A percentile compares a stretch with the other conserved stretches of the same genome.
Evolutionary conservation across 208 protist species (phyloP).

Genomic region (Plasmodiophora brassicae): DNA sequence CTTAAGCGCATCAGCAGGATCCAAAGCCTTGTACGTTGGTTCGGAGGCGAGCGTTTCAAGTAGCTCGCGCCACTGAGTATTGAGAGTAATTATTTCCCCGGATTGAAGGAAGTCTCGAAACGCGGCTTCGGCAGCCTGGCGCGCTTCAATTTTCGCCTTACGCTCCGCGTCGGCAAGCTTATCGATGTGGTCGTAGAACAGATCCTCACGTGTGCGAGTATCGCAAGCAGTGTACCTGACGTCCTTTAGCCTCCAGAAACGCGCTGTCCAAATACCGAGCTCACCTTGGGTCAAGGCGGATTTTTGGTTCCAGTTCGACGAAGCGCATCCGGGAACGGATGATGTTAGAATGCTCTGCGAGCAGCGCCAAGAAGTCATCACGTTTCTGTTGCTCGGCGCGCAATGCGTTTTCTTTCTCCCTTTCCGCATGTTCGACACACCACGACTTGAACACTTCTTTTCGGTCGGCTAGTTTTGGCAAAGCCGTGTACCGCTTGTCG

Average conservation of each 20-base stretch:
- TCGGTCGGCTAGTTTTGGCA: not conserved
- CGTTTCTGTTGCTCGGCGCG: not conserved
- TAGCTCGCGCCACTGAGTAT: not conserved
- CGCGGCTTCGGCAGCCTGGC: not conserved
- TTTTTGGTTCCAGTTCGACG: not conserved
- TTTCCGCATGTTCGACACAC: not conserved
- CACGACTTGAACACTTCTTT: constrained; percentile 10
- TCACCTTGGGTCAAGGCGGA: constrained; percentile 8
- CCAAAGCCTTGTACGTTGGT: not conserved
- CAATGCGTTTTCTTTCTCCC: not conserved
- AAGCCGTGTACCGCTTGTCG: constrained; percentile 3
- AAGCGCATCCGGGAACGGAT: not conserved
- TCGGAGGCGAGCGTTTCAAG: not conserved
- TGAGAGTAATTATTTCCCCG: not conserved
- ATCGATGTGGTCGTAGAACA: not conserved
- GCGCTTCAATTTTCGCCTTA: not conserved
- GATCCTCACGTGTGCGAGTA: not conserved
- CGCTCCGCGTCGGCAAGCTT: not conserved
- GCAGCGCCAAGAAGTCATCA: not conserved
- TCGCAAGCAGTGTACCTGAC: not conserved
- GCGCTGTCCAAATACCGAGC: not conserved
- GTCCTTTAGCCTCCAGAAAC: too few species aligned
- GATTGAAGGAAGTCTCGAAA: not conserved
- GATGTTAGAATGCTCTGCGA: not conserved
- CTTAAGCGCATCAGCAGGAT: constrained; percentile 12